phyloP scores from a whole-genome alignment of 2,329 filamentous ascomycete genomes.

The Aspergillus sp. region DNA sequence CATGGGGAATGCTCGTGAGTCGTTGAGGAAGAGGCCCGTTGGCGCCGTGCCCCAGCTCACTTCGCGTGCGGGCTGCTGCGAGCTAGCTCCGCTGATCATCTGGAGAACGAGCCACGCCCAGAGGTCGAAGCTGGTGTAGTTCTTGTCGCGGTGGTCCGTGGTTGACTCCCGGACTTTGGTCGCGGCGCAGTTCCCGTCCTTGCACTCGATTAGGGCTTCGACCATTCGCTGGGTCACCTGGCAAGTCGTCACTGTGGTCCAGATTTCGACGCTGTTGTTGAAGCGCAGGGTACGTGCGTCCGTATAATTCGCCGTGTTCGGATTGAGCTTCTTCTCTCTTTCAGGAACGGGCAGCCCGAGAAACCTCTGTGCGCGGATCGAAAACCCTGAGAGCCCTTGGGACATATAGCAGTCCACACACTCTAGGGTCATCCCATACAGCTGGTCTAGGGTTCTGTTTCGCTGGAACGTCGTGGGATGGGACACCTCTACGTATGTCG shows the following conservation, averaged over 20 bases:
- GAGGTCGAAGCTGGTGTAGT: constrained; percentile 9
- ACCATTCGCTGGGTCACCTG: constrained; percentile 7
- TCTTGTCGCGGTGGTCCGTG: constrained; percentile 7
- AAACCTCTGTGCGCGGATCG: constrained; percentile 4
- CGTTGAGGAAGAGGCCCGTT: constrained; percentile 5
- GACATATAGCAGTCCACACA: constrained; percentile 4
- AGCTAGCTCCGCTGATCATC: constrained; percentile 1
- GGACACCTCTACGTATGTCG: constrained; percentile 1
- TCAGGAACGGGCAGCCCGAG: constrained; percentile 7
- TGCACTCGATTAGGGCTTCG: constrained; percentile 10
- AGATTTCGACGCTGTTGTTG: neutral
- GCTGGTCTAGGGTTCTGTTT: neutral
- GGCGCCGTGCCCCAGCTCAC: no score
- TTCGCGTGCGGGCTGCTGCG: no score
- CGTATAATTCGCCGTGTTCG: constrained; percentile 2
- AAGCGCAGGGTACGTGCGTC: constrained; percentile 1
- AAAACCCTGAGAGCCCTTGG: no score
- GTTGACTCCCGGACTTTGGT: constrained; percentile 12
- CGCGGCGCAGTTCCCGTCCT: constrained; percentile 2
- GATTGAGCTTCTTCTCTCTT: neutral
- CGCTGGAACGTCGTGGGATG: no score
- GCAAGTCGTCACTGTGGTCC: neutral
- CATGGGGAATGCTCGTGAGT: neutral
- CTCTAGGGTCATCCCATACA: neutral
- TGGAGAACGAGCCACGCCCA: constrained; percentile 8